Percentiles rank a stretch among this genome's conserved stretches.
phyloP scores from a whole-genome alignment of 1,139 yeast species.

The Debaryomyces sp. region DNA sequence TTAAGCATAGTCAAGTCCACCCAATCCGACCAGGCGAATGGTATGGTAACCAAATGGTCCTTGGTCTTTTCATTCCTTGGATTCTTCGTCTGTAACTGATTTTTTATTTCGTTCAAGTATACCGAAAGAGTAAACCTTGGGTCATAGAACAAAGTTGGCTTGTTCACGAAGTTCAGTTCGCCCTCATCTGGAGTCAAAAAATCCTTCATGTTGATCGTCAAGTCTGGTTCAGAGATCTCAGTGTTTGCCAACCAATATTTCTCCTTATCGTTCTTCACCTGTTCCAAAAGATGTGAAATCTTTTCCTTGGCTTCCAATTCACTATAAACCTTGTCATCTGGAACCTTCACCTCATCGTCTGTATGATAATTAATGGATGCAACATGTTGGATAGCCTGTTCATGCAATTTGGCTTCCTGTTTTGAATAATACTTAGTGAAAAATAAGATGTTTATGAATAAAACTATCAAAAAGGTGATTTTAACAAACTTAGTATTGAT shows the following conservation, averaged over 20 bases:
- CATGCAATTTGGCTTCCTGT: constrained; percentile 21
- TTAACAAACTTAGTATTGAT: constrained; percentile 20
- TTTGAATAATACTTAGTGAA: constrained; percentile 24
- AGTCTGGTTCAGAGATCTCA: constrained; percentile 22
- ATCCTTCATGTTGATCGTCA: constrained; percentile 23
- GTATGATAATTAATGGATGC: constrained; percentile 21
- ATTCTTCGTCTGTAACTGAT: constrained; percentile 18
- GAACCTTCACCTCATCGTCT: constrained; percentile 24
- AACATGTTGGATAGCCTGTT: constrained; percentile 24
- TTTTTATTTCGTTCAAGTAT: constrained; percentile 23
- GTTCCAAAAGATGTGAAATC: constrained; percentile 24
- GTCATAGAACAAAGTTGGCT: constrained; percentile 23
- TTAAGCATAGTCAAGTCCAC: constrained; percentile 25
- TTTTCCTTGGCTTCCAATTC: constrained; percentile 24
- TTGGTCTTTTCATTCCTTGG: constrained; percentile 18
- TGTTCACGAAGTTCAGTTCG: constrained; percentile 15
- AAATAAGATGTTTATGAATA: constrained; percentile 26
- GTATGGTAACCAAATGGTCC: constrained; percentile 16
- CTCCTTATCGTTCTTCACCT: constrained; percentile 23
- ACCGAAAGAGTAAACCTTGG: constrained; percentile 29
- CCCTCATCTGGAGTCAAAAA: constrained; percentile 20
- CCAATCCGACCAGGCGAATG: constrained; percentile 38
- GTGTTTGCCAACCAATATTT: constrained; percentile 33
- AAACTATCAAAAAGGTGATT: constrained; percentile 22
- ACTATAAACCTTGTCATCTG: constrained; percentile 19